Evolutionary conservation across 768 basidiomycete species (phyloP).

Genomic region (Exidia glandulosa): DNA sequence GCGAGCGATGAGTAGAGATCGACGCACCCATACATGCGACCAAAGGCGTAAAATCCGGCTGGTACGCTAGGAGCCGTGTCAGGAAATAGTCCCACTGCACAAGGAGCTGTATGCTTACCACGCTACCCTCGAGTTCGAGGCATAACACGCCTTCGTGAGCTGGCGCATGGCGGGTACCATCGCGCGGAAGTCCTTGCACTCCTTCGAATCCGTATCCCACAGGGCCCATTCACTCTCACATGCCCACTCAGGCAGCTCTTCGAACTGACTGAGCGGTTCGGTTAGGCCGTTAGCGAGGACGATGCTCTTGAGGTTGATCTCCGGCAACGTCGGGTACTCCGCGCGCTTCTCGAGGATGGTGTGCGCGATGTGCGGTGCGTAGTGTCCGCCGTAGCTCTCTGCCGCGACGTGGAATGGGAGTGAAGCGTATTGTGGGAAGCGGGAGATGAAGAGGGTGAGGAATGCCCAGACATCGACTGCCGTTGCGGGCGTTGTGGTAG

Average conservation of each 20-base stretch:
- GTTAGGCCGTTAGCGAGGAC: constrained; percentile 84
- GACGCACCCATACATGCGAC: no score
- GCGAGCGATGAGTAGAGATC: no score
- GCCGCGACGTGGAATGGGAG: constrained; percentile 73
- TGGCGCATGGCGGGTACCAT: constrained; percentile 67
- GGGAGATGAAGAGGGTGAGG: constrained; percentile 63
- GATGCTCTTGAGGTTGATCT: constrained; percentile 74
- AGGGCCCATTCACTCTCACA: constrained; percentile 78
- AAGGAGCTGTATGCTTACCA: constrained; percentile 17
- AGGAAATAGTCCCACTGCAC: neutral
- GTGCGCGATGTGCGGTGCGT: constrained; percentile 73
- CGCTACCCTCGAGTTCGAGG: constrained; percentile 41
- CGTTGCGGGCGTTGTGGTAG: constrained; percentile 72
- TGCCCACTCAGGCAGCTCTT: constrained; percentile 64
- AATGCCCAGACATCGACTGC: constrained; percentile 86
- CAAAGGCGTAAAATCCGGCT: constrained; percentile 52
- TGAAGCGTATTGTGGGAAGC: constrained; percentile 61
- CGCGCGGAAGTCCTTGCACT: constrained; percentile 49
- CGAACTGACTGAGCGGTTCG: constrained; percentile 73
- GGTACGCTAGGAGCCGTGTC: constrained; percentile 33
- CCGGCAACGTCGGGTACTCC: constrained; percentile 17
- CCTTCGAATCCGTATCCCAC: constrained; percentile 48
- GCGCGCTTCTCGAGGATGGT: constrained; percentile 74
- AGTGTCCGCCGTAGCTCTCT: constrained; percentile 54
- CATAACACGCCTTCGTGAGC: constrained; percentile 62